phyloP scores from a whole-genome alignment of 495 filamentous ascomycete genomes.

The Hypoxylon cercidicola region DNA sequence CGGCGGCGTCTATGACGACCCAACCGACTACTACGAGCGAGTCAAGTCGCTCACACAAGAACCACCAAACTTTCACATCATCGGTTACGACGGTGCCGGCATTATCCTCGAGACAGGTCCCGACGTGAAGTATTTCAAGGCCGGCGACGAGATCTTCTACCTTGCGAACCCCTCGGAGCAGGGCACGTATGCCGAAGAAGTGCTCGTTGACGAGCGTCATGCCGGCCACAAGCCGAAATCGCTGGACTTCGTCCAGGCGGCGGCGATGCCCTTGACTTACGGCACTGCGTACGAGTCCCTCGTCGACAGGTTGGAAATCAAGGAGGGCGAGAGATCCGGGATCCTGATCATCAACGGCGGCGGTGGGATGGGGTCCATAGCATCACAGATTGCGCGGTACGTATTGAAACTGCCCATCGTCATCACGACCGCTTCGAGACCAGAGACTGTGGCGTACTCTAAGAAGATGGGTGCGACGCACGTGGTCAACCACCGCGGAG shows the following conservation, averaged over 20 bases:
- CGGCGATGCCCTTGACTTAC: conserved; percentile 34
- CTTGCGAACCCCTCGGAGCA: conserved; percentile 27
- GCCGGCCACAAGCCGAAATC: conserved; percentile 35
- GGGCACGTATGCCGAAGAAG: conserved; percentile 31
- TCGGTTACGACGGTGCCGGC: conserved; percentile 58
- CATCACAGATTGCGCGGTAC: conserved; percentile 31
- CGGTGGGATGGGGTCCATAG: conserved; percentile 36
- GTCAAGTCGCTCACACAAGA: conserved; percentile 33
- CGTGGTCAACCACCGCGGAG: conserved; percentile 32
- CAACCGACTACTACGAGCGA: conserved; percentile 36
- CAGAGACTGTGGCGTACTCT: conserved; percentile 29
- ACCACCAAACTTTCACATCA: conserved; percentile 35
- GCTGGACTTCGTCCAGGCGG: conserved; percentile 33
- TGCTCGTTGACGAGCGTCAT: conserved; percentile 36
- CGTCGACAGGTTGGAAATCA: conserved; percentile 30
- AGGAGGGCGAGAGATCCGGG: conserved; percentile 28
- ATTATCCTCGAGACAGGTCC: conserved; percentile 54
- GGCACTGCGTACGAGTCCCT: conserved; percentile 36
- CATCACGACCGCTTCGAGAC: conserved; percentile 34
- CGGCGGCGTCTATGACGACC: conserved; percentile 31
- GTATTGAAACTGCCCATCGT: conserved; percentile 33
- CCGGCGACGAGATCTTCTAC: conserved; percentile 36
- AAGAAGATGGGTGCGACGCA: conserved; percentile 39
- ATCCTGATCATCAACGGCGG: conserved; percentile 40
- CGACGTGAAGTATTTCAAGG: conserved; percentile 44